Percentiles rank a stretch among this genome's conserved stretches.
phyloP scores from a whole-genome alignment of 768 basidiomycete species.

The Rubroboletus pulcherrimus region DNA sequence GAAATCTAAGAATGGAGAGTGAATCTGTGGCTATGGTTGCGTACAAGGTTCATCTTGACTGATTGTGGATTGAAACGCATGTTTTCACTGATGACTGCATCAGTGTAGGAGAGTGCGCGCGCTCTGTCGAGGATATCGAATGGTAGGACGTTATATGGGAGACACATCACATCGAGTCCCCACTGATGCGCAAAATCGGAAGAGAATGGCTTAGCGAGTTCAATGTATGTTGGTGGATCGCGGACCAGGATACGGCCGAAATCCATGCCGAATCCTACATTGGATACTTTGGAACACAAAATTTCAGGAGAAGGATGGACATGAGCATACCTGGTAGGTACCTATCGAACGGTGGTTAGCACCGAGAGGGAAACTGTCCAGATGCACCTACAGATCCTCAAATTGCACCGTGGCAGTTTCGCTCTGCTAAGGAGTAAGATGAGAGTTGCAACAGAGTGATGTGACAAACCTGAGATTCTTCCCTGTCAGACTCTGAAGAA shows the following conservation, averaged over 20 bases:
- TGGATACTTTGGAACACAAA: not conserved
- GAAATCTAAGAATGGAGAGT: constrained; percentile 3
- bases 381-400: constrained; percentile 44
- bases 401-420: constrained; percentile 34
- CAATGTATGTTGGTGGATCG: constrained; percentile 20
- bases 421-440: constrained; percentile 24
- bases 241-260: constrained; percentile 44
- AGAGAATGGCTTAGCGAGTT: constrained; percentile 44
- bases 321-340: constrained; percentile 28
- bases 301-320: not conserved
- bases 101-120: constrained; percentile 32
- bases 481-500: constrained; percentile 20
- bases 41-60: constrained; percentile 44
- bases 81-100: constrained; percentile 36
- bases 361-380: not conserved
- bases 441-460: not conserved
- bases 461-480: constrained; percentile 24
- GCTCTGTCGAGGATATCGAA: constrained; percentile 43
- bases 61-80: constrained; percentile 42
- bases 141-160: constrained; percentile 56
- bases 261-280: constrained; percentile 21
- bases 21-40: constrained; percentile 14
- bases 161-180: constrained; percentile 47
- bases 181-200: constrained; percentile 45
- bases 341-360: constrained; percentile 20